phyloP scores from a whole-genome alignment of 805 yeast genomes.

The Barnettozyma siamensis region DNA sequence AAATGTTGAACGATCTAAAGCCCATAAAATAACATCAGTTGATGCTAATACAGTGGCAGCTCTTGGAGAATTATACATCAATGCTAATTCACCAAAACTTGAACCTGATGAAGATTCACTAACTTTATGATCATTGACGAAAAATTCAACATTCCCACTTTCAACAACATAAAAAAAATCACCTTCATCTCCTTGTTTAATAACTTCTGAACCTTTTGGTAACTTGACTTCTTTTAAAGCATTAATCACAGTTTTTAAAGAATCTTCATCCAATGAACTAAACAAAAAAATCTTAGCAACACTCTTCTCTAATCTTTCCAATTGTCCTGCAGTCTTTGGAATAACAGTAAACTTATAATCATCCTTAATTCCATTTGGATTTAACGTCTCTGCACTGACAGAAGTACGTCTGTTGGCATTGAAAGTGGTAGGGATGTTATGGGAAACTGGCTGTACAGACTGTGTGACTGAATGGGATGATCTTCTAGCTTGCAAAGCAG shows the following conservation, averaged over 20 bases:
- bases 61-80: conserved; percentile 96
- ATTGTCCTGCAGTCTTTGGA: conserved; percentile 56
- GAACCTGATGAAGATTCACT: conserved; percentile 80
- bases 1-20: conserved; percentile 88
- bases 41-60: conserved; percentile 87
- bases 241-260: conserved; percentile 69
- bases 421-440: conserved; percentile 50
- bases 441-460: conserved; percentile 13
- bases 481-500: conserved; percentile 12
- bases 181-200: conserved; percentile 91
- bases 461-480: conserved; percentile 13
- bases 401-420: conserved; percentile 83
- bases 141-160: conserved; percentile 75
- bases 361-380: conserved; percentile 62
- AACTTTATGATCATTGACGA: conserved; percentile 59
- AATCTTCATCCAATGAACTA: conserved; percentile 71
- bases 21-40: conserved; percentile 77
- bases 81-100: conserved; percentile 92
- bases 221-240: conserved; percentile 76
- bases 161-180: conserved; percentile 88
- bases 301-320: conserved; percentile 59
- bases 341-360: conserved; percentile 71
- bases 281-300: conserved; percentile 82
- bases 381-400: conserved; percentile 83
- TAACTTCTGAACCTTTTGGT: conserved; percentile 56